These are phyloP conservation scores for Aureobasidium musti DNA, from an alignment of 2,329 filamentous ascomycete species.

Conservation along the genomic window DNA sequence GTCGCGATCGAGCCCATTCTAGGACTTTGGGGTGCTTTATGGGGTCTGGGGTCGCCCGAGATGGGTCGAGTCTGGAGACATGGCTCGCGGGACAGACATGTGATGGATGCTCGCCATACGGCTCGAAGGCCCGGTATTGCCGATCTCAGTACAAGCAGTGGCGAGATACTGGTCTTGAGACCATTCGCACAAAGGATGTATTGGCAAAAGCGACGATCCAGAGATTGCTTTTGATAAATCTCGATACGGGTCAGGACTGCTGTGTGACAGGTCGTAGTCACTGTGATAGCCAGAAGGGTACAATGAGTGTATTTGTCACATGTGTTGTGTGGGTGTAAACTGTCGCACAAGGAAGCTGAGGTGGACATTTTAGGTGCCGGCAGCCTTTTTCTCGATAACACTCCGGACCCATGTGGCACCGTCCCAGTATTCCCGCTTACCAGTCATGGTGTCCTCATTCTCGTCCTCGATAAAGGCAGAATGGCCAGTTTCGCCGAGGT, in stretches of 20 bases:
- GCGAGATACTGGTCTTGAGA: constrained; percentile 15
- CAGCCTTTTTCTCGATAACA: constrained; percentile 24
- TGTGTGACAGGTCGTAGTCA: not conserved
- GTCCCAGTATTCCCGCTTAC: constrained; percentile 28
- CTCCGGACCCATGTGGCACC: constrained; percentile 18
- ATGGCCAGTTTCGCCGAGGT: constrained; percentile 66
- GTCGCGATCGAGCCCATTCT: constrained; percentile 15
- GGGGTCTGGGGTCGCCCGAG: not conserved
- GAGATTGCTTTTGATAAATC: not conserved
- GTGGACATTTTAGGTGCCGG: not conserved
- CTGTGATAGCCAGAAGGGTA: not conserved
- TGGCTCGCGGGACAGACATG: not conserved
- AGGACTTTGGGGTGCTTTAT: not conserved
- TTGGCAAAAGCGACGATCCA: constrained; percentile 2
- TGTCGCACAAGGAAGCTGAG: constrained; percentile 1
- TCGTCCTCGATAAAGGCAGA: constrained; percentile 68
- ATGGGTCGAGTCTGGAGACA: constrained; percentile 8
- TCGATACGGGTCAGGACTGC: not conserved
- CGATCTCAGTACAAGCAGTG: not conserved
- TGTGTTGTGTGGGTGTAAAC: not conserved
- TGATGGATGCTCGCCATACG: constrained; percentile 4
- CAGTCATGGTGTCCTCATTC: constrained; percentile 34
- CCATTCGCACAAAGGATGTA: not conserved
- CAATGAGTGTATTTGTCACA: constrained; percentile 15
- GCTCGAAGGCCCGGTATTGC: constrained; percentile 9